Conservation (phyloP, 495 filamentous ascomycete genomes). For the Copromyces sp. region DNA sequence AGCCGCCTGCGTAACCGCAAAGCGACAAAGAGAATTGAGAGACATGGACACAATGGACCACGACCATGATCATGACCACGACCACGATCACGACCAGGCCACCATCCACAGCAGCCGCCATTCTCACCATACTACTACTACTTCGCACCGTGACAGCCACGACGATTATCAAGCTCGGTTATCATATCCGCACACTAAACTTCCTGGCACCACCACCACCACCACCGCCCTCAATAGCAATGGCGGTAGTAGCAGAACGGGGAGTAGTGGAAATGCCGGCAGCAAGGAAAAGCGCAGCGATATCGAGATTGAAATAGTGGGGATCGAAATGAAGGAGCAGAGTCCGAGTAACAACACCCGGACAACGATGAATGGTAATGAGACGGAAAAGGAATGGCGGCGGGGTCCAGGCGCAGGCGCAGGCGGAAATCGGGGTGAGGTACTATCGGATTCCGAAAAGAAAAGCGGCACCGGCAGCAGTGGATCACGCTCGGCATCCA, state of each 20-base stretch:
- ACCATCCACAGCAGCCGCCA: neutral
- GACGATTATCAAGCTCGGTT: neutral
- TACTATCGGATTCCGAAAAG: neutral
- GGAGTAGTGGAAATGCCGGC: neutral
- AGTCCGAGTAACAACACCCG: neutral
- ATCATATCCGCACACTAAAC: neutral
- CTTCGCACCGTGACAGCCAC: neutral
- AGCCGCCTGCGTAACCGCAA: neutral
- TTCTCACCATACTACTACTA: neutral
- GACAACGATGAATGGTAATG: neutral
- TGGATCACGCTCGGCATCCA: neutral
- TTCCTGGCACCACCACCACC: neutral
- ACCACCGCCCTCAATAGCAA: neutral
- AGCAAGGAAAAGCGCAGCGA: neutral
- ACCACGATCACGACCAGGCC: neutral
- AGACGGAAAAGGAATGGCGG: neutral
- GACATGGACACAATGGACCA: neutral
- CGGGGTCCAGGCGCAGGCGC: no score
- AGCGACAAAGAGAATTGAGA: neutral
- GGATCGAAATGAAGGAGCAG: neutral
- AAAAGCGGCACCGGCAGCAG: neutral
- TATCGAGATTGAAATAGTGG: neutral
- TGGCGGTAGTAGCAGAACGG: neutral
- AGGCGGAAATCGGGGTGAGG: neutral
- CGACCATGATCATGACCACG: neutral